These are phyloP conservation scores for Zymoseptoria pseudotritici DNA, from an alignment of 2,329 filamentous ascomycete species.

Conservation along the genomic window DNA sequence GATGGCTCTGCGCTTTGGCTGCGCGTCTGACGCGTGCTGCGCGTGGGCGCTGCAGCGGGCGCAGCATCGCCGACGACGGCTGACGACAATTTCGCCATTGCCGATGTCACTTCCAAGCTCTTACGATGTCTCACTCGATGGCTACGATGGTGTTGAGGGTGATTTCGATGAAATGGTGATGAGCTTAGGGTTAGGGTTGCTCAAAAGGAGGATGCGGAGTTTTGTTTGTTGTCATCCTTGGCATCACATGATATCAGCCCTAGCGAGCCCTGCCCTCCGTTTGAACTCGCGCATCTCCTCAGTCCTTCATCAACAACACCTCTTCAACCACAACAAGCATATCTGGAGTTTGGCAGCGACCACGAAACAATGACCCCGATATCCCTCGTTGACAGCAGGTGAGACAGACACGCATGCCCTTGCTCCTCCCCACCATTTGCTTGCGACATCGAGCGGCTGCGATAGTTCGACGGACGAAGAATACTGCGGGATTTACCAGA, in stretches of 20 bases:
- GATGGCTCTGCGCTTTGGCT: constrained; percentile 35
- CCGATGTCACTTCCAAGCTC: background rate
- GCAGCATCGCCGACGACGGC: background rate
- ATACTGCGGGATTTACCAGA: background rate
- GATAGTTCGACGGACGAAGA: background rate
- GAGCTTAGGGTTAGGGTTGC: background rate
- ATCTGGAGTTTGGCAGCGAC: background rate
- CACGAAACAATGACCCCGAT: background rate
- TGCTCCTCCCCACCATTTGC: background rate
- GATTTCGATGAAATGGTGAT: background rate
- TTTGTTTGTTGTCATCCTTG: background rate
- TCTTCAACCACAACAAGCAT: background rate
- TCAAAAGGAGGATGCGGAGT: background rate
- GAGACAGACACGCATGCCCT: background rate
- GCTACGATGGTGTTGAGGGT: background rate
- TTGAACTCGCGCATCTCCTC: background rate
- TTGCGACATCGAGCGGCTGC: background rate
- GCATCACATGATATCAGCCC: background rate
- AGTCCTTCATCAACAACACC: background rate
- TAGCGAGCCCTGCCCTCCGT: background rate
- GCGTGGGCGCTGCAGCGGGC: background rate
- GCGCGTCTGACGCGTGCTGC: constrained; percentile 26
- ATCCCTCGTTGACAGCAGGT: background rate
- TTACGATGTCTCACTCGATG: background rate
- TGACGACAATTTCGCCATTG: background rate